Base-by-base conservation (phyloP, 768 basidiomycete species). In the Cantharellus cinnabarinus region DNA sequence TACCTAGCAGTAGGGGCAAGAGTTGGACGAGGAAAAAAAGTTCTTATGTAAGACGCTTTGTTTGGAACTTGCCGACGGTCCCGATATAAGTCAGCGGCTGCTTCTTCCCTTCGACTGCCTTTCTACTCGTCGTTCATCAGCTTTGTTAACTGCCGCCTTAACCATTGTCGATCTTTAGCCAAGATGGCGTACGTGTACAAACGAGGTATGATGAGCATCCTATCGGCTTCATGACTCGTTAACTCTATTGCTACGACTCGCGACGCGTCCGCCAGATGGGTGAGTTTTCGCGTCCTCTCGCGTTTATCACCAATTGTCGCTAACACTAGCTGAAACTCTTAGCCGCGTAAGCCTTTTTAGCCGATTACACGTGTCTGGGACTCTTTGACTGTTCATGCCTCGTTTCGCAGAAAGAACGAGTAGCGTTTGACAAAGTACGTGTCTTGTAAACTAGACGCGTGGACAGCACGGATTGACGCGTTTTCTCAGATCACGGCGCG, bases 401-500 rank as follows among this genome's bases (percentile, higher is more conserved):
- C 48, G 65, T 5, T 63, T 82, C 83, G 60, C 87, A 89, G 63
- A 90, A 89, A 71, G 90, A 94, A 71, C 83, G 81, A 68, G 85
- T 94, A 57, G 83, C 88, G 65, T 94, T 94, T 66, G 90, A 94
- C 67, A 94, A 94, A 77, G 89, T 83, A 64, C 62, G 75, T 62
- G 60, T 2, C 15, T 41, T 4, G 38, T 41, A 34, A 10, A 10
- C 29, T 39, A 10, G 38, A 42, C 56, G 35, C 7, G 3, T 38
- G 50, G 14, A 10, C 42, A 48, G 42, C 20, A 20, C 42, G 3
- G 58, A 15, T 40, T 10, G 44, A 29, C 10, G 29, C 44, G 44
- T 48, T 10, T 48, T 48, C 44, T 20, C 59, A 90, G 88, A 90
- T 90, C 69, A 91, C 89, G 1, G 80, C 86, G 5, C 76, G 89